Evolutionary conservation across 352 stramenopile species (phyloP).

Genomic region (Pythium guiyangense): DNA sequence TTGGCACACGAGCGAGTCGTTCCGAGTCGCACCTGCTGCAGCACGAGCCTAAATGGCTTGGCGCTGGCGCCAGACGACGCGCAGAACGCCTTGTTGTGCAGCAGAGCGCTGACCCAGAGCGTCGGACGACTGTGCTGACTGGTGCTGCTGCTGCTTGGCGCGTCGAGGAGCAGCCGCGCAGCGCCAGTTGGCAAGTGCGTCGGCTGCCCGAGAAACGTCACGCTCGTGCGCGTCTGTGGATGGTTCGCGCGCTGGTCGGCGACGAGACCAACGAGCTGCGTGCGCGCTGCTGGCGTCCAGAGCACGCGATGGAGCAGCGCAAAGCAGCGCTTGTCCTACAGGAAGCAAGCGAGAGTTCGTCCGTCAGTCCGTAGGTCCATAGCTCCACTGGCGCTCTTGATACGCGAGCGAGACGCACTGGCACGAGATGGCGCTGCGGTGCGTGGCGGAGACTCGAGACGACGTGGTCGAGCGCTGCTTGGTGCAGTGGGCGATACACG

Average conservation of each 20-base stretch:
- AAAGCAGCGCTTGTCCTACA: slow-evolving; percentile 64
- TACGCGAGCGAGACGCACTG: slow-evolving; percentile 33
- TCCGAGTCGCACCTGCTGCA: slow-evolving; percentile 28
- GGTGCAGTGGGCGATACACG: slow-evolving; percentile 53
- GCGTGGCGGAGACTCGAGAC: slow-evolving; percentile 27
- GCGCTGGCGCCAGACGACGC: background rate
- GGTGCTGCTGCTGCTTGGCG: background rate
- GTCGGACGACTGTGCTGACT: too few relatives aligned
- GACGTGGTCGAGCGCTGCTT: slow-evolving; percentile 30
- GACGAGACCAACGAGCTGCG: slow-evolving; percentile 42
- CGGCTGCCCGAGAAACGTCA: slow-evolving; percentile 38
- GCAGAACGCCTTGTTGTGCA: slow-evolving; percentile 33
- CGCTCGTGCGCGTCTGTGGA: slow-evolving; percentile 11
- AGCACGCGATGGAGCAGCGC: slow-evolving; percentile 24
- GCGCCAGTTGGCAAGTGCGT: slow-evolving; percentile 38
- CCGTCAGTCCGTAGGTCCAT: too few relatives aligned
- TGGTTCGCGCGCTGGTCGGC: slow-evolving; percentile 38
- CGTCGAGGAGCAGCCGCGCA: slow-evolving; percentile 30
- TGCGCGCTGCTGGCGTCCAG: slow-evolving; percentile 3
- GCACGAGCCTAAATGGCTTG: slow-evolving; percentile 43
- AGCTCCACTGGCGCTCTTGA: too few relatives aligned
- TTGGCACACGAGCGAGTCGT: background rate
- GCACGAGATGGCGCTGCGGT: slow-evolving; percentile 29
- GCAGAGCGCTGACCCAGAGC: slow-evolving; percentile 42
- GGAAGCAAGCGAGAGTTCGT: too few relatives aligned